Percentiles rank a stretch among this genome's conserved stretches.
Evolutionary conservation across 352 stramenopile species (phyloP).

Genomic region (Pythium aristosporum): DNA sequence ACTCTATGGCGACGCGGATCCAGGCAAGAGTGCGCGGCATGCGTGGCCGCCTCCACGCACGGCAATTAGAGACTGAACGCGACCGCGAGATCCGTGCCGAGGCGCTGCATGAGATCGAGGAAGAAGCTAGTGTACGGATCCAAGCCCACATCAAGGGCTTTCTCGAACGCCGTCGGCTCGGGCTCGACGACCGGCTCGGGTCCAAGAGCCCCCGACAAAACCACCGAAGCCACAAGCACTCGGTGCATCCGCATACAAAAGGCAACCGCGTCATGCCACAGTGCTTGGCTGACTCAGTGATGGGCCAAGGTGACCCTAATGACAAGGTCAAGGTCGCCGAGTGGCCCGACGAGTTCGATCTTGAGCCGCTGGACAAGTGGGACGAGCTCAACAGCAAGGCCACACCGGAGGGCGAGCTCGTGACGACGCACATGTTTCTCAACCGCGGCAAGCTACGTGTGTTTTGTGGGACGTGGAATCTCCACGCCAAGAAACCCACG

Average conservation of each 20-base stretch:
- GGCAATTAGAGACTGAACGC: conserved; percentile 20
- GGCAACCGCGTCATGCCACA: conserved; percentile 15
- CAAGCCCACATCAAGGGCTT: conserved; percentile 42
- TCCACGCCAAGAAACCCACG: conserved; percentile 70
- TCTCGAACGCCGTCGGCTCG: conserved; percentile 18
- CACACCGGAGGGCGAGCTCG: conserved; percentile 25
- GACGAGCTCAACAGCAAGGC: conserved; percentile 43
- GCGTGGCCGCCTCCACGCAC: conserved; percentile 28
- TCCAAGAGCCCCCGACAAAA: not conserved
- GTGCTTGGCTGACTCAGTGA: not conserved
- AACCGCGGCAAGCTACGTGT: conserved; percentile 50
- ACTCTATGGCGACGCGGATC: conserved; percentile 41
- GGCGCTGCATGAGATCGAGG: conserved; percentile 35
- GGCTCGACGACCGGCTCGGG: not conserved
- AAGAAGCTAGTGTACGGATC: conserved; percentile 35
- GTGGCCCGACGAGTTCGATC: conserved; percentile 58
- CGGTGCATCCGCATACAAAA: conserved; percentile 16
- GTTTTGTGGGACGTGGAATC: conserved; percentile 86
- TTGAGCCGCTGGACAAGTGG: conserved; percentile 51
- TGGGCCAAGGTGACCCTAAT: conserved; percentile 4
- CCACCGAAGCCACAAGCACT: conserved; percentile 8
- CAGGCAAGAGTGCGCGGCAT: conserved; percentile 38
- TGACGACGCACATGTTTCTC: conserved; percentile 43
- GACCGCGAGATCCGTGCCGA: conserved; percentile 43
- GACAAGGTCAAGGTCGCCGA: conserved; percentile 28